phyloP scores from a whole-genome alignment of 805 yeast genomes.

The Candida loeiensis region DNA sequence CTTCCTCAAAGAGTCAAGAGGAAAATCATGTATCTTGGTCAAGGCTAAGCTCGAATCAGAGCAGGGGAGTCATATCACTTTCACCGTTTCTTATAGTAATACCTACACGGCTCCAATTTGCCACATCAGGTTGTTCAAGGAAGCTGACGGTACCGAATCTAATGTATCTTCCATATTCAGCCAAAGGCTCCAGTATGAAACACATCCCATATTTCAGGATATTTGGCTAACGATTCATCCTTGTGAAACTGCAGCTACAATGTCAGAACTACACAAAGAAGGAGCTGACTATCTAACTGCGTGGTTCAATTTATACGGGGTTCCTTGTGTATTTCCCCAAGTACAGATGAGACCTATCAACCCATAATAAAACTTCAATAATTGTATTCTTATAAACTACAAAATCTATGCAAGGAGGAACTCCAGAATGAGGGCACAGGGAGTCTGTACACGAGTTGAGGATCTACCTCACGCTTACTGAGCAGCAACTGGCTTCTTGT shows the following conservation, averaged over 20 bases:
- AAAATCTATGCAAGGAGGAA: slow-evolving; percentile 2
- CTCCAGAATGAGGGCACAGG: background rate
- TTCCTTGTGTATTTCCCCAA: slow-evolving; percentile 6
- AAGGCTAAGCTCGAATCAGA: background rate
- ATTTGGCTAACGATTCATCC: slow-evolving; percentile 28
- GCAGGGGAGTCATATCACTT: slow-evolving; percentile 13
- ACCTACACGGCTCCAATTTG: slow-evolving; percentile 31
- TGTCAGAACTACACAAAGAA: slow-evolving; percentile 13
- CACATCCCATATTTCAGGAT: slow-evolving; percentile 11
- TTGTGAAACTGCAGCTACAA: slow-evolving; percentile 23
- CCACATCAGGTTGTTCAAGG: slow-evolving; percentile 19
- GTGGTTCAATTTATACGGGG: slow-evolving; percentile 8
- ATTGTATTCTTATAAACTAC: background rate
- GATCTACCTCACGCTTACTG: slow-evolving; percentile 2
- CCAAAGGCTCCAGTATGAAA: slow-evolving; percentile 5
- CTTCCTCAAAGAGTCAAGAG: slow-evolving; percentile 4
- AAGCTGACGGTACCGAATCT: background rate
- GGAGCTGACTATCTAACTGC: slow-evolving; percentile 4
- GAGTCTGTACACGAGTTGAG: background rate
- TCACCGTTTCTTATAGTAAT: slow-evolving; percentile 27
- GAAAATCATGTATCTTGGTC: slow-evolving; percentile 4
- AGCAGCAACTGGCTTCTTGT: slow-evolving; percentile 18
- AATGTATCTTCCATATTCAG: background rate
- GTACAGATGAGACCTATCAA: slow-evolving; percentile 1
- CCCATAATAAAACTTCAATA: background rate